Conservation (phyloP, 192 early-diverging fungal genomes). For the Dimargaris verticillata region DNA sequence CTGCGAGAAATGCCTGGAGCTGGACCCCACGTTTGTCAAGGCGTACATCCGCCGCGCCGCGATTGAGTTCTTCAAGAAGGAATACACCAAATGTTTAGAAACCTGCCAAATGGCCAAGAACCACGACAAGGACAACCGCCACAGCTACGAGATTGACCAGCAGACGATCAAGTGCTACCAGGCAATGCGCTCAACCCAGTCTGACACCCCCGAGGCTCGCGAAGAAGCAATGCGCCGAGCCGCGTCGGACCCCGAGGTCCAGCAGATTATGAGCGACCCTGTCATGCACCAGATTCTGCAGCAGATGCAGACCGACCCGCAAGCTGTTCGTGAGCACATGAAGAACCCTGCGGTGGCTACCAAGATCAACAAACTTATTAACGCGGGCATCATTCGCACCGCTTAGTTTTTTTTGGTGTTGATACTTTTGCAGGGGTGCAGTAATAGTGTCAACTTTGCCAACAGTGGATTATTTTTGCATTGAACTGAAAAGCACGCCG, state of each 20-base stretch:
- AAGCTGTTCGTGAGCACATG: constrained; percentile 83
- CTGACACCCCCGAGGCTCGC: constrained; percentile 35
- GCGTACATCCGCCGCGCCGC: constrained; percentile 93
- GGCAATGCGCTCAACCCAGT: constrained; percentile 46
- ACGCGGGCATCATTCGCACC: constrained; percentile 69
- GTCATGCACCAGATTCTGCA: constrained; percentile 92
- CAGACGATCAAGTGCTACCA: constrained; percentile 63
- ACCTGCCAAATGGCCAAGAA: constrained; percentile 59
- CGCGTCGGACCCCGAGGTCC: constrained; percentile 84
- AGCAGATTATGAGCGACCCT: constrained; percentile 73
- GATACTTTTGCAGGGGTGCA: no score
- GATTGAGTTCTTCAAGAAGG: constrained; percentile 73
- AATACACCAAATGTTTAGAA: constrained; percentile 69
- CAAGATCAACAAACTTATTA: constrained; percentile 85
- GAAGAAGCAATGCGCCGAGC: constrained; percentile 74
- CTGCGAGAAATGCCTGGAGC: constrained; percentile 68
- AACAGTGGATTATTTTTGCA: no score
- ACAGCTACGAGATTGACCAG: constrained; percentile 65
- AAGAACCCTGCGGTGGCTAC: constrained; percentile 88
- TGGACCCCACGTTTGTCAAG: constrained; percentile 82
- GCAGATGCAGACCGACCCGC: constrained; percentile 93
- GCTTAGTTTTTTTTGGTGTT: no score
- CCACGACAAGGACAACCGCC: constrained; percentile 71
- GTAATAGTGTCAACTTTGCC: no score
- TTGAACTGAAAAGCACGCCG: no score